Evolutionary conservation across 2,329 filamentous ascomycete species (phyloP).

Genomic region (Cercospora citrullina): DNA sequence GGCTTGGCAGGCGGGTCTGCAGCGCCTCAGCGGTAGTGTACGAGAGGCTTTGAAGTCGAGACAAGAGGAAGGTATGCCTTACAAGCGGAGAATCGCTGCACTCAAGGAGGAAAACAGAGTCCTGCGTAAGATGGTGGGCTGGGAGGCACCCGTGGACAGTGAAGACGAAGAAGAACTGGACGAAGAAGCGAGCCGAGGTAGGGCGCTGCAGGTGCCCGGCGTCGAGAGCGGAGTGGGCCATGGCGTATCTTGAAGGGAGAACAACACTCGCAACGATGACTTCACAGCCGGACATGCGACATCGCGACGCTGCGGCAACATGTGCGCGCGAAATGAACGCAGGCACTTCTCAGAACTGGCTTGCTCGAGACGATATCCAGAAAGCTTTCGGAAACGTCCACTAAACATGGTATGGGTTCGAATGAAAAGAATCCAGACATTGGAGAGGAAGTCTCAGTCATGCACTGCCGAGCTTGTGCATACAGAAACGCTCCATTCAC

Average conservation of each 20-base stretch:
- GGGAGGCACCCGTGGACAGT: constrained; percentile 44
- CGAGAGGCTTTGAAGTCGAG: constrained; percentile 43
- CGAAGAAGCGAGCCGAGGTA: constrained; percentile 14
- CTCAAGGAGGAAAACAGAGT: constrained; percentile 52
- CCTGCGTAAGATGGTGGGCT: constrained; percentile 47
- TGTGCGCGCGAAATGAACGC: not conserved
- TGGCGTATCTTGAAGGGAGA: constrained; percentile 3
- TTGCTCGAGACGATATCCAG: not conserved
- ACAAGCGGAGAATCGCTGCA: constrained; percentile 43
- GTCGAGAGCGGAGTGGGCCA: constrained; percentile 12
- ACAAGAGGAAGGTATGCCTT: constrained; percentile 41
- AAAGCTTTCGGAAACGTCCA: not conserved
- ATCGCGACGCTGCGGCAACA: not conserved
- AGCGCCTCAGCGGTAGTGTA: constrained; percentile 46
- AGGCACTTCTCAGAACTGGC: not conserved
- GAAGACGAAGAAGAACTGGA: constrained; percentile 42
- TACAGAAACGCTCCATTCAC: not conserved
- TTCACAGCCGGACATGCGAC: not conserved
- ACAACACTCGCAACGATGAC: not conserved
- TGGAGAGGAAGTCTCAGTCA: not conserved
- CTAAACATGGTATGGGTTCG: not conserved
- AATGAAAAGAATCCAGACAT: not conserved
- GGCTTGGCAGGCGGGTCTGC: constrained; percentile 51
- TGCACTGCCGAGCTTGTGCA: not conserved
- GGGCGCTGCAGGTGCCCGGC: constrained; percentile 5